phyloP scores from a whole-genome alignment of 108 stramenopile species.

The Asterionellopsis glacialis region DNA sequence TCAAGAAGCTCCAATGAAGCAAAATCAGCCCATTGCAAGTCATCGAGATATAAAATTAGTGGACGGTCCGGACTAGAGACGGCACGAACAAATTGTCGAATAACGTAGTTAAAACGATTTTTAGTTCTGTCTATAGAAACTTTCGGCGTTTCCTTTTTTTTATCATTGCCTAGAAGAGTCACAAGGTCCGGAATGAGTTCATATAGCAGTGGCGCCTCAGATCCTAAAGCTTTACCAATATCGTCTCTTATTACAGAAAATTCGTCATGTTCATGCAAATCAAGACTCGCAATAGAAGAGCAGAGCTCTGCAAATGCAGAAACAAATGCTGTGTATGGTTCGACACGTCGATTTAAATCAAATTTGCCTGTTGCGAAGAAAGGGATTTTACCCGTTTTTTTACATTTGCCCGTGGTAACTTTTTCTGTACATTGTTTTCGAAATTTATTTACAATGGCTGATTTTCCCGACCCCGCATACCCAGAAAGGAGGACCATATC shows the following conservation, averaged over 20 bases:
- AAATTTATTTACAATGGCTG: background rate
- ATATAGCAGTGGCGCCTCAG: conserved; percentile 3
- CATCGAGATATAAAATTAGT: conserved; percentile 18
- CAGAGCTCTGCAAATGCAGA: conserved; percentile 15
- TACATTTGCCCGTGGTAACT: no score
- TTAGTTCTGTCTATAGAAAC: background rate
- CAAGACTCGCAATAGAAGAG: background rate
- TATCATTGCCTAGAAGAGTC: background rate
- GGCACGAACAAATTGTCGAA: conserved; percentile 8
- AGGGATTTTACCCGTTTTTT: no score
- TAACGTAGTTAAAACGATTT: conserved; percentile 7
- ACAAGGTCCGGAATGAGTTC: conserved; percentile 12
- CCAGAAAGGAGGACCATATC: conserved; percentile 1
- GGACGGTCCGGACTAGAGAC: conserved; percentile 9
- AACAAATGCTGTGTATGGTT: conserved; percentile 21
- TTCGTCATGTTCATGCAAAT: background rate
- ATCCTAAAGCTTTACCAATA: conserved; percentile 5
- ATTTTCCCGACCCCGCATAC: conserved; percentile 1
- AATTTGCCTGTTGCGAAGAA: conserved; percentile 20
- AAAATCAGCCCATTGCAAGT: conserved; percentile 30
- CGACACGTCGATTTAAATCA: conserved; percentile 1
- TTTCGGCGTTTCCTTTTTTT: background rate
- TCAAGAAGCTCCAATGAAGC: conserved; percentile 24
- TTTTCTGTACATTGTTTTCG: background rate
- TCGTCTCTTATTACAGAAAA: background rate